Percentiles rank a stretch among this genome's conserved stretches.
Conservation (phyloP, 768 basidiomycete species). For the Phylloporus scabripes region DNA sequence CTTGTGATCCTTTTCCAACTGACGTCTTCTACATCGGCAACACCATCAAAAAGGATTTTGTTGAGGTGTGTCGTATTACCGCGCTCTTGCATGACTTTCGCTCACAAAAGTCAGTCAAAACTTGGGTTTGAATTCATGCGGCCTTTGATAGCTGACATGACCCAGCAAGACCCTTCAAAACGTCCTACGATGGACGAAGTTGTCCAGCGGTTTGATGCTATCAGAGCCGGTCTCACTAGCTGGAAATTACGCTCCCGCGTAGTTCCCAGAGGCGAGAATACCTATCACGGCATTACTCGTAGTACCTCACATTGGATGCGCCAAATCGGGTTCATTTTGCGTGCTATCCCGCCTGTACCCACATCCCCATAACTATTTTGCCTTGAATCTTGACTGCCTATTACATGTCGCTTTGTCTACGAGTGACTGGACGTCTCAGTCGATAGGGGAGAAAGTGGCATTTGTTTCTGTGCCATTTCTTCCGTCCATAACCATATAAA, state of each 20-base stretch:
- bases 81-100: not conserved
- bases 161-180: conserved; percentile 30
- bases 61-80: conserved; percentile 18
- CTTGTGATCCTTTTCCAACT: conserved; percentile 35
- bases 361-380: not conserved
- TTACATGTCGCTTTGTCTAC: not conserved
- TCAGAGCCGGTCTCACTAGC: conserved; percentile 15
- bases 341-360: conserved; percentile 20
- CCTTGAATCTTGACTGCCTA: not conserved
- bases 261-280: conserved; percentile 1
- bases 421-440: not conserved
- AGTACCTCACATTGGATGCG: conserved; percentile 22
- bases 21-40: conserved; percentile 42
- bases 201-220: conserved; percentile 24
- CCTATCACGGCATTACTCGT: conserved; percentile 1
- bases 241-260: conserved; percentile 29
- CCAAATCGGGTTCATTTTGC: conserved; percentile 12
- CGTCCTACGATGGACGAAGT: conserved; percentile 37
- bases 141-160: conserved; percentile 35
- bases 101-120: not conserved
- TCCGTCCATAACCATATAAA: too few relatives aligned
- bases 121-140: conserved; percentile 29
- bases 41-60: conserved; percentile 27
- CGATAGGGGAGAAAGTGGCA: too few relatives aligned
- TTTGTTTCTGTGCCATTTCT: too few relatives aligned